Conservation (phyloP, 345 rosid species). For the Eucalyptus rudis region DNA sequence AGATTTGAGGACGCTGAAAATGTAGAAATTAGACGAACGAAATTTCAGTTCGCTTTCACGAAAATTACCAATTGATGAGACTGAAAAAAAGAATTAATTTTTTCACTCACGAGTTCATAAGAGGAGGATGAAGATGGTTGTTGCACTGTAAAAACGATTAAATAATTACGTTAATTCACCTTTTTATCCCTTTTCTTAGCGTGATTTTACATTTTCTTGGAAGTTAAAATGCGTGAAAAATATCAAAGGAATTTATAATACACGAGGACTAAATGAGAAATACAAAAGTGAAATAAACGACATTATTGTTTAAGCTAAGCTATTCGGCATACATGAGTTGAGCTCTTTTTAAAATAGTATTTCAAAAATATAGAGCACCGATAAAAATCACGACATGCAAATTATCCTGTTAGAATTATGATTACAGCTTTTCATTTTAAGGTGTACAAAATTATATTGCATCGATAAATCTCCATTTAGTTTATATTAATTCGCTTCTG, state of each 20-base stretch:
- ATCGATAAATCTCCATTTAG: background rate
- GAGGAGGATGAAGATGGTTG: background rate
- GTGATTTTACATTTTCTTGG: background rate
- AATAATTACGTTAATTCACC: fast-evolving
- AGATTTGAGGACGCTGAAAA: background rate
- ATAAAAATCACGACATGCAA: background rate
- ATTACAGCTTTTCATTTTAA: background rate
- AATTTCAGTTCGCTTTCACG: background rate
- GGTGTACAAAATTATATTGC: background rate
- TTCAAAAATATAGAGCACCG: background rate
- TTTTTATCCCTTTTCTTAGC: no score
- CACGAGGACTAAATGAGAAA: no score
- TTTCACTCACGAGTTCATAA: background rate
- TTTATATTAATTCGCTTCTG: background rate
- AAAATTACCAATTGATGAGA: background rate
- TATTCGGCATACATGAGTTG: no score
- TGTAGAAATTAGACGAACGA: background rate
- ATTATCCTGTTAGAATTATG: background rate
- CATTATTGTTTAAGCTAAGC: no score
- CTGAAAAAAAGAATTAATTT: background rate
- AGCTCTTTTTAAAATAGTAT: no score
- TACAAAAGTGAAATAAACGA: no score
- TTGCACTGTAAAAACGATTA: background rate
- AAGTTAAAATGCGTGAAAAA: no score
- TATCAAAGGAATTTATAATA: no score